phyloP scores from a whole-genome alignment of 2,329 filamentous ascomycete genomes.

The Nothophoma quercina region DNA sequence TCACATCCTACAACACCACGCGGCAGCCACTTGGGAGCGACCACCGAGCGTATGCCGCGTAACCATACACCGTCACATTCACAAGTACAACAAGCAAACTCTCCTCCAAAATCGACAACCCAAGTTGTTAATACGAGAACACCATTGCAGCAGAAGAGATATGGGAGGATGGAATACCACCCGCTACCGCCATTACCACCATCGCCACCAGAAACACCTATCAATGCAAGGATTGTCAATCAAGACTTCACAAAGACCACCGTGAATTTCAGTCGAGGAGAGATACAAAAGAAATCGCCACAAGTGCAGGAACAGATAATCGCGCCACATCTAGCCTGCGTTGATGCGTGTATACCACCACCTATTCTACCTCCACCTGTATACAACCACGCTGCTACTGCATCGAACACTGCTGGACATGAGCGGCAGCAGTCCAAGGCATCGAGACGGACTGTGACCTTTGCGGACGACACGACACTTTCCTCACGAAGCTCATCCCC shows the following conservation, averaged over 20 bases:
- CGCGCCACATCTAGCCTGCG: not conserved
- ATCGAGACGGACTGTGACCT: not conserved
- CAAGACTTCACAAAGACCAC: not conserved
- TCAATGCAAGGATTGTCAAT: not conserved
- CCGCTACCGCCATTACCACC: slow-evolving; percentile 24
- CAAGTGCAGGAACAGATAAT: not conserved
- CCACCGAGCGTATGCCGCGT: slow-evolving; percentile 12
- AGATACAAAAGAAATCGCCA: not conserved
- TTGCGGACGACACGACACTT: slow-evolving; percentile 4
- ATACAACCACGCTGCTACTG: not conserved
- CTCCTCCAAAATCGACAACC: not conserved
- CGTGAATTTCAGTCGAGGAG: slow-evolving; percentile 6
- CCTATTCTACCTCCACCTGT: not conserved
- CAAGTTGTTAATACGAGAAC: not conserved
- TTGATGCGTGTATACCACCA: not conserved
- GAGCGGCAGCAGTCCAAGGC: slow-evolving; percentile 4
- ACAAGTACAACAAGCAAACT: slow-evolving; percentile 23
- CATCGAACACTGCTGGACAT: not conserved
- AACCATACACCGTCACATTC: slow-evolving; percentile 25
- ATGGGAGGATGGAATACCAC: slow-evolving; percentile 7
- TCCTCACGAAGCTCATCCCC: slow-evolving; percentile 12
- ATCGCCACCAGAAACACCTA: not conserved
- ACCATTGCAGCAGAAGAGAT: not conserved
- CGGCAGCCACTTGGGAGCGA: slow-evolving; percentile 19
- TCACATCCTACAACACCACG: slow-evolving; percentile 21